phyloP scores from a whole-genome alignment of 2,329 filamentous ascomycete species.

The Colletotrichum tropicicola region DNA sequence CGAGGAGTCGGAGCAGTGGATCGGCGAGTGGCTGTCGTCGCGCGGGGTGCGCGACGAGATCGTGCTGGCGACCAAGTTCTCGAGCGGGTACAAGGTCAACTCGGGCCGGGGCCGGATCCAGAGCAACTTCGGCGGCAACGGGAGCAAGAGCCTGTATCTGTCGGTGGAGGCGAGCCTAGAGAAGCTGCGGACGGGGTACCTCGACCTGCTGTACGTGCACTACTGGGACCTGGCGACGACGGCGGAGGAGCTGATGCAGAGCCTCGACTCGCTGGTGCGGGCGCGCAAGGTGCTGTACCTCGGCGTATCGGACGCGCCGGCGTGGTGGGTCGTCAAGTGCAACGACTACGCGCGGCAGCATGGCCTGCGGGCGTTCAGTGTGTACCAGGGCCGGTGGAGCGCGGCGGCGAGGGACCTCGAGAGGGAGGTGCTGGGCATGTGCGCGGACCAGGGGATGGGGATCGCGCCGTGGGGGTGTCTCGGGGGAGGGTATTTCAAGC shows the following conservation, averaged over 20 bases:
- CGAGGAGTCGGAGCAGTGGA: slow-evolving; percentile 63
- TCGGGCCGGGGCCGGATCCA: neutral
- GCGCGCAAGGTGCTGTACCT: slow-evolving; percentile 50
- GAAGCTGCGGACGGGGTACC: slow-evolving; percentile 52
- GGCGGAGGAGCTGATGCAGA: slow-evolving; percentile 51
- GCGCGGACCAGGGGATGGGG: slow-evolving; percentile 53
- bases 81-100: slow-evolving; percentile 51
- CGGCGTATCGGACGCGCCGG: slow-evolving; percentile 47
- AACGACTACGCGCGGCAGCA: slow-evolving; percentile 45
- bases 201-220: slow-evolving; percentile 54
- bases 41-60: slow-evolving; percentile 60
- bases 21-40: slow-evolving; percentile 64
- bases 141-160: slow-evolving; percentile 47
- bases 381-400: slow-evolving; percentile 50
- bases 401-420: slow-evolving; percentile 43
- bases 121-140: slow-evolving; percentile 52
- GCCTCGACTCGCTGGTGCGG: slow-evolving; percentile 47
- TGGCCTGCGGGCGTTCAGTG: slow-evolving; percentile 43
- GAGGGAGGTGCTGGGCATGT: slow-evolving; percentile 51
- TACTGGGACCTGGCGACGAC: slow-evolving; percentile 51
- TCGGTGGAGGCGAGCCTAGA: slow-evolving; percentile 49
- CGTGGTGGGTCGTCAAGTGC: slow-evolving; percentile 46
- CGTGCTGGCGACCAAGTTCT: slow-evolving; percentile 67
- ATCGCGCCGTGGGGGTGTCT: slow-evolving; percentile 68
- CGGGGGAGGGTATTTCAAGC: slow-evolving; percentile 60